A percentile compares a stretch with the other conserved stretches of the same genome.
phyloP scores from a whole-genome alignment of 2,329 filamentous ascomycete species.

The Fusarium coffeatum region DNA sequence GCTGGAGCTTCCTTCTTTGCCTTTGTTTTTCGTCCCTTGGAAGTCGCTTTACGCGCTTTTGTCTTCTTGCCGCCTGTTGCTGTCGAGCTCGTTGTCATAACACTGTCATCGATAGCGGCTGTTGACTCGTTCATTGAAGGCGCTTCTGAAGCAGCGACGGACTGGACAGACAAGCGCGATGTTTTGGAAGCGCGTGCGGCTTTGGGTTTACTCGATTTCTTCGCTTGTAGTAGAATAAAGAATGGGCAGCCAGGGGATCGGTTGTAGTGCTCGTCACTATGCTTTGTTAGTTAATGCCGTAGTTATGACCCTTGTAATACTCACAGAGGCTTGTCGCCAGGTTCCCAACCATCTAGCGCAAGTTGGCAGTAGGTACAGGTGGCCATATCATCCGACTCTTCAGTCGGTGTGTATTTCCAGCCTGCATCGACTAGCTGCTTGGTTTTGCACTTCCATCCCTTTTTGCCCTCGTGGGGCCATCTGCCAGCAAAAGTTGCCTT shows the following conservation, averaged over 20 bases:
- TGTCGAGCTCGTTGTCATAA: slow-evolving; percentile 69
- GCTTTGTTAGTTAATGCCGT: slow-evolving; percentile 39
- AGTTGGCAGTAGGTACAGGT: slow-evolving; percentile 92
- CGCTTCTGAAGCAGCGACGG: slow-evolving; percentile 63
- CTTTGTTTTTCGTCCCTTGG: slow-evolving; percentile 50
- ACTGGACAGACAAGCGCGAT: slow-evolving; percentile 73
- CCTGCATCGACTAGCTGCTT: slow-evolving; percentile 93
- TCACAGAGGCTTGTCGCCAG: slow-evolving; percentile 87
- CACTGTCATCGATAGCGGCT: slow-evolving; percentile 67
- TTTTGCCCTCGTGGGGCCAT: slow-evolving; percentile 92
- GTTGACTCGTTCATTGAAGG: slow-evolving; percentile 61
- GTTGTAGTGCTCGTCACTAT: slow-evolving; percentile 84
- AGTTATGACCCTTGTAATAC: slow-evolving; percentile 49
- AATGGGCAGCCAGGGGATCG: slow-evolving; percentile 85
- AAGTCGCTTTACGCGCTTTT: slow-evolving; percentile 63
- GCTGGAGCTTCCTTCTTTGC: slow-evolving; percentile 65
- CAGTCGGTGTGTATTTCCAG: slow-evolving; percentile 90
- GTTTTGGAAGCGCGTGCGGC: slow-evolving; percentile 72
- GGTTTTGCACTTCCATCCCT: slow-evolving; percentile 88
- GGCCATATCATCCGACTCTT: slow-evolving; percentile 87
- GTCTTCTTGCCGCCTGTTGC: slow-evolving; percentile 69
- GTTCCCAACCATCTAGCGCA: slow-evolving; percentile 94
- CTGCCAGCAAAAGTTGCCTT: slow-evolving; percentile 82
- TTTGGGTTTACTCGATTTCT: slow-evolving; percentile 67
- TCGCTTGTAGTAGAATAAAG: slow-evolving; percentile 75